Conservation (phyloP, 805 yeast species). For the Lachancea nothofagi region DNA sequence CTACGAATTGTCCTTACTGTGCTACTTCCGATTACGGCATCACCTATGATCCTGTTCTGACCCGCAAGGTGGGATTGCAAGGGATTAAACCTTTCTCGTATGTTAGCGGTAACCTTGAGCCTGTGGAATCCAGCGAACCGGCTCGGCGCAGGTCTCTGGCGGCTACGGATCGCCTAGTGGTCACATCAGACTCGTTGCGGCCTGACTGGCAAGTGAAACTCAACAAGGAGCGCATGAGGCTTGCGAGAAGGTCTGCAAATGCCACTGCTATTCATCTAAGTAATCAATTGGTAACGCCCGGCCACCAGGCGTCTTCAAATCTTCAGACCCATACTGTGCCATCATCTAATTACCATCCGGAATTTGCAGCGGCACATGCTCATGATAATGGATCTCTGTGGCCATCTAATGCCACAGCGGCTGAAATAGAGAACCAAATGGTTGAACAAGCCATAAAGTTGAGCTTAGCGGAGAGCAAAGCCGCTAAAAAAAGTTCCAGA, state of each 20-base stretch:
- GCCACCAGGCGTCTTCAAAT: conserved; percentile 10
- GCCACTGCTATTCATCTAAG: conserved; percentile 93
- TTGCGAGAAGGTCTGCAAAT: conserved; percentile 85
- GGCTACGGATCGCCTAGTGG: conserved; percentile 60
- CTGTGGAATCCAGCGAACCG: background rate
- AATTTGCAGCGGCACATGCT: background rate
- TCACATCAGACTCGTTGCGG: conserved; percentile 75
- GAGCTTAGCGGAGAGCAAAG: conserved; percentile 49
- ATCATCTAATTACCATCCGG: background rate
- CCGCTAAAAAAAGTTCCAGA: conserved; percentile 1
- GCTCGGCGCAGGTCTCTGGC: conserved; percentile 52
- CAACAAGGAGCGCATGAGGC: conserved; percentile 61
- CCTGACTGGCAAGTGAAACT: conserved; percentile 90
- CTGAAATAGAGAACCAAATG: conserved; percentile 67
- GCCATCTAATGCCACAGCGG: conserved; percentile 16
- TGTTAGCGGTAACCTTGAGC: conserved; percentile 5
- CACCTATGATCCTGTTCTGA: conserved; percentile 60
- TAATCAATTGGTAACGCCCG: conserved; percentile 51
- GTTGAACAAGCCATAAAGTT: conserved; percentile 76
- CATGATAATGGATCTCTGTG: background rate
- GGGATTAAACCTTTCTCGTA: conserved; percentile 48
- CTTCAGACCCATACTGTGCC: conserved; percentile 1
- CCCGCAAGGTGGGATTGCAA: conserved; percentile 50
- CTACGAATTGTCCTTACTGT: conserved; percentile 91
- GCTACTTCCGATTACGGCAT: conserved; percentile 83